phyloP scores from a whole-genome alignment of 139 green algal genomes.

The Chlamydomonas sp. region DNA sequence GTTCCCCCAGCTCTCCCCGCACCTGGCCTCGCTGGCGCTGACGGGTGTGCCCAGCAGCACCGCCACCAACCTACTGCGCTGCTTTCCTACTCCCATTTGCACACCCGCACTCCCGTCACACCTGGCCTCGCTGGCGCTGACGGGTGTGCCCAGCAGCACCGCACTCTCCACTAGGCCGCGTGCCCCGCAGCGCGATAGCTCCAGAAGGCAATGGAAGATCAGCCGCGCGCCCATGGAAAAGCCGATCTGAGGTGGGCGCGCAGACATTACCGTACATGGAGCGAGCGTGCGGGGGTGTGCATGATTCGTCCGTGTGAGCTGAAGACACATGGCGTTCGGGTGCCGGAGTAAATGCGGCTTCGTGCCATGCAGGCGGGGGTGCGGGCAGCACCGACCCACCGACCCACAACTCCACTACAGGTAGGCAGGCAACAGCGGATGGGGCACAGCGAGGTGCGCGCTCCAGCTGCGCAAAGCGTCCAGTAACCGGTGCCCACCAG shows the following conservation, averaged over 20 bases:
- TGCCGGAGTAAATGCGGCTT: no score
- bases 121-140: constrained; percentile 46
- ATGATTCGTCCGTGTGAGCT: no score
- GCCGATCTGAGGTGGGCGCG: constrained; percentile 39
- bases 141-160: constrained; percentile 77
- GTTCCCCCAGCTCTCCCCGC: constrained; percentile 6
- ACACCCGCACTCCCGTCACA: background rate
- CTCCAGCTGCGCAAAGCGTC: no score
- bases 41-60: constrained; percentile 84
- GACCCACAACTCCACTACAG: no score
- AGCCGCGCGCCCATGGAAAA: constrained; percentile 71
- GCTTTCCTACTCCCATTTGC: no score
- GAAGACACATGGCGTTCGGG: no score
- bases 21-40: constrained; percentile 38
- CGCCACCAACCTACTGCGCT: constrained; percentile 41
- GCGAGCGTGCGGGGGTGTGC: no score
- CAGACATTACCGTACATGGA: background rate
- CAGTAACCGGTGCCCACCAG: no score
- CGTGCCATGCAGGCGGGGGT: no score
- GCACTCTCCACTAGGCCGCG: constrained; percentile 77
- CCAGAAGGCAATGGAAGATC: constrained; percentile 83
- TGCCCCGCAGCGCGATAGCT: constrained; percentile 63
- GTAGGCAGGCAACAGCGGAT: no score
- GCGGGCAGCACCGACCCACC: no score
- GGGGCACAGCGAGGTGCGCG: no score